Evolutionary conservation across 2,329 filamentous ascomycete genomes (phyloP).

Genomic region (Fusarium redolens): DNA sequence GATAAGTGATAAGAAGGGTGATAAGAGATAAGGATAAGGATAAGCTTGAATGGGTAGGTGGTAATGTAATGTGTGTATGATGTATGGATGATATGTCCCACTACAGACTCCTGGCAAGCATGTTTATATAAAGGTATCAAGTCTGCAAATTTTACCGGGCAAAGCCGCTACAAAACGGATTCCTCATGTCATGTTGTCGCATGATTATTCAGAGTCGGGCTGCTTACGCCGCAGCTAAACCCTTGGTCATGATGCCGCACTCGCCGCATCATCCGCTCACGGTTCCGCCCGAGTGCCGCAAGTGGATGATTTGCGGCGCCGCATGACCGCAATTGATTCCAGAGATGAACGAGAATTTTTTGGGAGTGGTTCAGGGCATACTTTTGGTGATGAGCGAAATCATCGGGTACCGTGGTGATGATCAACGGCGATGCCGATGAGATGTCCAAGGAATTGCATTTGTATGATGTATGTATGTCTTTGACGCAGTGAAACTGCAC

Average conservation of each 20-base stretch:
- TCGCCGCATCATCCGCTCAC: neutral
- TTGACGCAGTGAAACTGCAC: accelerated
- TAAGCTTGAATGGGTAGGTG: neutral
- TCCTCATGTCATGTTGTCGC: constrained; percentile 26
- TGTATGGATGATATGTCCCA: constrained; percentile 9
- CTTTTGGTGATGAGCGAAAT: neutral
- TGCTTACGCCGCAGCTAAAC: constrained; percentile 14
- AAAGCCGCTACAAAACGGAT: constrained; percentile 11
- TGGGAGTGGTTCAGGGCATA: neutral
- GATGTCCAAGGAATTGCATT: accelerated
- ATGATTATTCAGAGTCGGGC: constrained; percentile 17
- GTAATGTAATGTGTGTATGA: constrained; percentile 8
- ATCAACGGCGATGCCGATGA: neutral
- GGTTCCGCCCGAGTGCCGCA: constrained; percentile 21
- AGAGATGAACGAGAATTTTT: neutral
- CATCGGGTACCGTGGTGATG: accelerated
- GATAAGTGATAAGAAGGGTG: neutral
- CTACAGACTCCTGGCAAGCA: constrained; percentile 6
- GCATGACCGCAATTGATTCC: neutral
- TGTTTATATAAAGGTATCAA: constrained; percentile 17
- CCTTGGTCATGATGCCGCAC: neutral
- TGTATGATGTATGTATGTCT: accelerated
- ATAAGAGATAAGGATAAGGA: constrained; percentile 10
- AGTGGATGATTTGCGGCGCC: constrained; percentile 3
- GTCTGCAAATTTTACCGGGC: constrained; percentile 13